Evolutionary conservation across 306 rosid genomes (phyloP).

Genomic region (Erythrophleum fordii): DNA sequence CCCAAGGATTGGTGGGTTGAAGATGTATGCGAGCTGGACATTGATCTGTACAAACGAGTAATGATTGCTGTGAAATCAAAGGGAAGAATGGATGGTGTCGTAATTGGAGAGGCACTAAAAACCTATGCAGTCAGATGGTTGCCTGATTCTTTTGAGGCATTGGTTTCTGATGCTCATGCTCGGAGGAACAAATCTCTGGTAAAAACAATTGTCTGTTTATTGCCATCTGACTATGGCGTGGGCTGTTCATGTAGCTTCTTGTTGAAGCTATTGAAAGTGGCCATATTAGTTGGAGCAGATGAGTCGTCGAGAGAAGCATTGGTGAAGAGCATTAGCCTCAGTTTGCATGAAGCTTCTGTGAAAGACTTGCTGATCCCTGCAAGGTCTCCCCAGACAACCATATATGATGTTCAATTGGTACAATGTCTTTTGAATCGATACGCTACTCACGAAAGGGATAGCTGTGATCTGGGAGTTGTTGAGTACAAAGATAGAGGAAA

Average conservation of each 20-base stretch:
- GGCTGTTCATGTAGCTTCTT: conserved; percentile 92
- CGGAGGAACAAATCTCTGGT: conserved; percentile 77
- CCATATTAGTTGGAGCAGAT: conserved; percentile 77
- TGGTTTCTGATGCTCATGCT: conserved; percentile 78
- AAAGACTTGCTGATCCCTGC: conserved; percentile 85
- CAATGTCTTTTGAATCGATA: conserved; percentile 59
- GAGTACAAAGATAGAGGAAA: conserved; percentile 62
- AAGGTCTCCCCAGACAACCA: conserved; percentile 65
- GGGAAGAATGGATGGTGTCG: conserved; percentile 77
- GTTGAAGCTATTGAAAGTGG: conserved; percentile 85
- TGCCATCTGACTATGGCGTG: conserved; percentile 66
- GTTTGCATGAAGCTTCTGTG: conserved; percentile 83
- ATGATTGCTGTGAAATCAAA: conserved; percentile 77
- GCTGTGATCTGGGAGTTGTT: conserved; percentile 35
- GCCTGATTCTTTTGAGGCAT: conserved; percentile 87
- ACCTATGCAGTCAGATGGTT: conserved; percentile 66
- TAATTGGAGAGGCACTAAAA: conserved; percentile 82
- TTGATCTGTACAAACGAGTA: conserved; percentile 70
- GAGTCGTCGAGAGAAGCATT: conserved; percentile 65
- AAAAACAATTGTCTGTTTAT: conserved; percentile 83
- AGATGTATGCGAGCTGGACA: conserved; percentile 86
- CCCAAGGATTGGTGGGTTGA: conserved; percentile 96
- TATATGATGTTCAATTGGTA: conserved; percentile 70
- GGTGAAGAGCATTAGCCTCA: conserved; percentile 66
- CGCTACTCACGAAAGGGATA: conserved; percentile 46